A percentile compares a stretch with the other conserved stretches of the same genome.
Evolutionary conservation across 495 filamentous ascomycete species (phyloP).

Genomic region (Monascus purpureus): DNA sequence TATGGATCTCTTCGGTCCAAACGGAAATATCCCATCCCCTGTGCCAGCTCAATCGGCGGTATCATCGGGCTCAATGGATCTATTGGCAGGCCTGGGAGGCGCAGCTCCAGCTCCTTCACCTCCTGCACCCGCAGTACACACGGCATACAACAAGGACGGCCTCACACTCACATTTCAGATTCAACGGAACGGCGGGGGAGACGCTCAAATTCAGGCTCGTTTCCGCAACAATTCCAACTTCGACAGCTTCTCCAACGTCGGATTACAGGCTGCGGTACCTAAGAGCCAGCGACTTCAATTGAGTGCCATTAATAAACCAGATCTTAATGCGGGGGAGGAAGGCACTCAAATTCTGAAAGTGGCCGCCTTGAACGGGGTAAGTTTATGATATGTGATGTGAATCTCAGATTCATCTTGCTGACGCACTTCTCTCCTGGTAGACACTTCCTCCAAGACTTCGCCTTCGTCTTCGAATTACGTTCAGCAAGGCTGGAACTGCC

Average conservation of each 20-base stretch:
- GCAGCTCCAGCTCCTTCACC: conserved; percentile 22
- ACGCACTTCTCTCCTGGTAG: too few species aligned
- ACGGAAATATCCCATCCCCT: conserved; percentile 26
- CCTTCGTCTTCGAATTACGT: conserved; percentile 73
- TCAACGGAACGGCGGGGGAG: conserved; percentile 60
- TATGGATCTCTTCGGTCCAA: conserved; percentile 63
- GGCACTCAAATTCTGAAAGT: conserved; percentile 84
- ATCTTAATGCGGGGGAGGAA: conserved; percentile 63
- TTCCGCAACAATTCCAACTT: conserved; percentile 66
- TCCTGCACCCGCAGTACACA: conserved; percentile 37
- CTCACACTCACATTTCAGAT: conserved; percentile 66
- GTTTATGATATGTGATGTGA: conserved; percentile 17
- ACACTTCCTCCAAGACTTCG: conserved; percentile 56
- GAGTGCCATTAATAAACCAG: conserved; percentile 67
- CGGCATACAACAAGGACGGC: conserved; percentile 75
- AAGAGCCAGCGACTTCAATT: conserved; percentile 89
- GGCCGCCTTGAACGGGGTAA: conserved; percentile 70
- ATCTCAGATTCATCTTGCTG: conserved; percentile 3
- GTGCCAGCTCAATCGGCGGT: conserved; percentile 16
- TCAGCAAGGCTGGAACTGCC: conserved; percentile 50
- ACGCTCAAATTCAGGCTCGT: conserved; percentile 59
- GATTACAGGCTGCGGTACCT: conserved; percentile 85
- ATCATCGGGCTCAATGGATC: conserved; percentile 32
- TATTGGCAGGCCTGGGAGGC: conserved; percentile 24
- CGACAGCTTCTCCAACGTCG: conserved; percentile 51